Percentiles rank a stretch among this genome's conserved stretches.
phyloP scores from a whole-genome alignment of 805 yeast species.

The Starmerella vitae region DNA sequence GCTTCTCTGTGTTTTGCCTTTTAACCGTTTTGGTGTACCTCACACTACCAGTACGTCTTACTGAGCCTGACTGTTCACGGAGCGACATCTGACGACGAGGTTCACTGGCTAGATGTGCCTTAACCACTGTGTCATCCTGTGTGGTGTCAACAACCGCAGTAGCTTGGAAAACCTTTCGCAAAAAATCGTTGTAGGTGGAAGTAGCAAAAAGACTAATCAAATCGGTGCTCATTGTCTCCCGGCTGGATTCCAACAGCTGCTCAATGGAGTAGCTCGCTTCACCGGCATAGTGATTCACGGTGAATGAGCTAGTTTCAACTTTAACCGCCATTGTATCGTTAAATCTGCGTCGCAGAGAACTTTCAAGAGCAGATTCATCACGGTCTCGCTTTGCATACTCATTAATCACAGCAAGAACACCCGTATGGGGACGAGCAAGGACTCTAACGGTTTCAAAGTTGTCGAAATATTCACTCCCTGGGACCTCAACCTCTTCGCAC shows the following conservation, averaged over 20 bases:
- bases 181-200: constrained; percentile 29
- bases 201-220: constrained; percentile 30
- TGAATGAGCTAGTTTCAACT: constrained; percentile 33
- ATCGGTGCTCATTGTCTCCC: constrained; percentile 37
- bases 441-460: constrained; percentile 44
- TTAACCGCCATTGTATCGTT: constrained; percentile 23
- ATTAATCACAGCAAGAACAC: constrained; percentile 29
- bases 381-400: constrained; percentile 29
- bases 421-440: constrained; percentile 32
- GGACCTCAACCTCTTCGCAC: constrained; percentile 34
- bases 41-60: constrained; percentile 16
- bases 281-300: constrained; percentile 46
- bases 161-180: constrained; percentile 26
- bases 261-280: constrained; percentile 42
- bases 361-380: constrained; percentile 25
- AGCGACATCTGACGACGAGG: constrained; percentile 31
- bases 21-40: constrained; percentile 10
- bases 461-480: constrained; percentile 44
- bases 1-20: constrained; percentile 8
- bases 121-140: constrained; percentile 26
- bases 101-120: constrained; percentile 31
- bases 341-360: constrained; percentile 25
- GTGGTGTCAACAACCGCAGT: constrained; percentile 30
- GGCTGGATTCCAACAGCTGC: constrained; percentile 38
- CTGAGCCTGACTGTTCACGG: constrained; percentile 11